These are phyloP conservation scores for Colletotrichum kahawae DNA, from an alignment of 2,329 filamentous ascomycete genomes.

Conservation along the genomic window DNA sequence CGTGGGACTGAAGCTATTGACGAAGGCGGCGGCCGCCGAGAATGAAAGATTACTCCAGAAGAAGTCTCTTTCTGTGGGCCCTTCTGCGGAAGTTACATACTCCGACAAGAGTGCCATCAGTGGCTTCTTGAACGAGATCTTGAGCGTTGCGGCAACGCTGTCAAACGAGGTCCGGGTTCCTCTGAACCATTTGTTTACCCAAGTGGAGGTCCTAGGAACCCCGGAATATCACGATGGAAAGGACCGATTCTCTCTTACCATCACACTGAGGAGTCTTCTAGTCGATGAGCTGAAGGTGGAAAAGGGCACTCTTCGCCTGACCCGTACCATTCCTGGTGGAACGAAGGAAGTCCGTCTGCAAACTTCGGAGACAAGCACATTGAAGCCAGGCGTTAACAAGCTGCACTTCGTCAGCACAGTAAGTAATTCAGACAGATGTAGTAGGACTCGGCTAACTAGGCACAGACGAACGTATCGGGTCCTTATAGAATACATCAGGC, in stretches of 20 bases:
- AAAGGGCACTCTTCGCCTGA: constrained; percentile 42
- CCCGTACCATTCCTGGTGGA: neutral
- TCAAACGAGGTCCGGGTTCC: constrained; percentile 68
- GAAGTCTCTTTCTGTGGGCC: constrained; percentile 25
- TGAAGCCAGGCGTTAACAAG: constrained; percentile 59
- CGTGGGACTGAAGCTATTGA: constrained; percentile 75
- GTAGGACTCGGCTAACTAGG: constrained; percentile 30
- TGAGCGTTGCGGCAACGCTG: constrained; percentile 48
- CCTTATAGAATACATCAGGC: constrained; percentile 78
- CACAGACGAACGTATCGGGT: constrained; percentile 69
- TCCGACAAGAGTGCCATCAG: constrained; percentile 43
- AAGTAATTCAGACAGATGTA: constrained; percentile 23
- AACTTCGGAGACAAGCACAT: constrained; percentile 37
- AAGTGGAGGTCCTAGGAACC: constrained; percentile 69
- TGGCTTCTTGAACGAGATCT: constrained; percentile 53
- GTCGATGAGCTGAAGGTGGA: constrained; percentile 73
- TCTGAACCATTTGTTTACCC: constrained; percentile 75
- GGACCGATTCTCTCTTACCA: constrained; percentile 75
- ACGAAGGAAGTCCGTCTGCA: constrained; percentile 56
- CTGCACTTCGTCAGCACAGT: constrained; percentile 32
- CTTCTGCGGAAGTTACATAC: constrained; percentile 28
- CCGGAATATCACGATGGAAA: constrained; percentile 72
- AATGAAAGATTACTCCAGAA: constrained; percentile 51
- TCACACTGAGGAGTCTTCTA: constrained; percentile 75
- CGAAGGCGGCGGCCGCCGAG: constrained; percentile 66